A percentile compares a stretch with the other conserved stretches of the same genome.
Conservation (phyloP, 768 basidiomycete genomes). For the Rhodotorula sphaerocarpa region DNA sequence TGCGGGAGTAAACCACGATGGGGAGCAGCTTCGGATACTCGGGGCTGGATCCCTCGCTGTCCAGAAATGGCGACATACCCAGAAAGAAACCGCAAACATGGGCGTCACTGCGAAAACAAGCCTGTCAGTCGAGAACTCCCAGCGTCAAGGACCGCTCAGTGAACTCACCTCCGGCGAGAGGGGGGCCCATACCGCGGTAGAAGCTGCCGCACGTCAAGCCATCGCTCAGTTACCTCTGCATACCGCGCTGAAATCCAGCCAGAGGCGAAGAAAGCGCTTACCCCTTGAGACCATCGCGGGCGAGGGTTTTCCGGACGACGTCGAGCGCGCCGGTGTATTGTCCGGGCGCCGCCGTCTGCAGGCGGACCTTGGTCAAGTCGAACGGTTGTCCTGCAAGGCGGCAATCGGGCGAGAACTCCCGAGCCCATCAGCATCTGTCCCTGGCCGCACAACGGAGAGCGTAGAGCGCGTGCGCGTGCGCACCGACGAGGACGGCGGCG, state of each 20-base stretch:
- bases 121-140: no score
- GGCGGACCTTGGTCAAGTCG: slow-evolving; percentile 88
- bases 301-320: slow-evolving; percentile 81
- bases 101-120: slow-evolving; percentile 69
- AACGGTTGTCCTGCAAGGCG: slow-evolving; percentile 75
- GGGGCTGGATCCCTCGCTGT: no score
- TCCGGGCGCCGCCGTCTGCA: slow-evolving; percentile 85
- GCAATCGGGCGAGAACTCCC: no score
- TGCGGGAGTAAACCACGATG: no score
- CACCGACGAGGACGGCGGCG: slow-evolving; percentile 82
- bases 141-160: neutral
- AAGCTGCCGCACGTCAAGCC: slow-evolving; percentile 49
- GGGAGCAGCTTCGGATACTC: no score
- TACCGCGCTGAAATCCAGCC: neutral
- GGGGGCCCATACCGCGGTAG: slow-evolving; percentile 58
- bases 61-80: slow-evolving; percentile 59
- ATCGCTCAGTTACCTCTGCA: neutral
- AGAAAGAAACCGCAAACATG: slow-evolving; percentile 95
- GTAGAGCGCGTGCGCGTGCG: slow-evolving; percentile 43
- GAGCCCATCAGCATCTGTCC: neutral
- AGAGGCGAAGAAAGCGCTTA: slow-evolving; percentile 42
- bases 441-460: neutral
- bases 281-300: slow-evolving; percentile 85
- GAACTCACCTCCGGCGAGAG: slow-evolving; percentile 22
- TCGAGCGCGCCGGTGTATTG: slow-evolving; percentile 85